Evolutionary conservation across 257 asterid species (phyloP), one percentile per base, ranked within the genome.

Genomic region (Scutellaria barbata): DNA sequence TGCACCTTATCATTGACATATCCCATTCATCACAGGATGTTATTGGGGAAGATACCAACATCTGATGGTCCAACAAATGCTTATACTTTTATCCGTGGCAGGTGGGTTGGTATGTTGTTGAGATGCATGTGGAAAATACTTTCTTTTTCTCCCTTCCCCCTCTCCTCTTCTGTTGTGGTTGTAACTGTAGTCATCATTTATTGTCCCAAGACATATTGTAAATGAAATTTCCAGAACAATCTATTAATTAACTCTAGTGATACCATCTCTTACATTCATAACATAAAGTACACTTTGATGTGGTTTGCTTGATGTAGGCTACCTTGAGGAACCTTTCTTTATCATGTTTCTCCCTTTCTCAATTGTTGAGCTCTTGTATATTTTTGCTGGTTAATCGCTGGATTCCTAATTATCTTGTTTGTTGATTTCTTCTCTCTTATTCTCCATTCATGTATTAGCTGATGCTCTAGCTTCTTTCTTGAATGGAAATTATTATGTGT

Each of bases 41-140:
- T 87, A 83, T 87, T 88, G 97, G 97, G 98, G 89, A 86, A 85
- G 95, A 90, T 90, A 80, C 89, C 90, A 69, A 88, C 97, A 79
- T 76, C 88, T 78, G 89, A 84, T 79, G 98, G 96, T 80, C 86
- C 96, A 76, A 86, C 83, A 79, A 87, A 89, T 80, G 97, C 85
- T 79, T 90, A 78, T 87, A 90, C 94, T 86, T 78, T 86, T 77
- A 82, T 86, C 74, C 95, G 59, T 87, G 84, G 94, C 91, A 93
- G 98, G 97, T 90, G 89, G 92, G 96, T 87, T 86, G 88, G 88
- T 81, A 81, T 81, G 83, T 83, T 60, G 77, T 81, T 79, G n/a
- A 71, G 80, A 78, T 84, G 83, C 80, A 76, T 78, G 80, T 73
- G 76, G 78, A 70, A 66, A 72, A 48, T 61, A 66, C 71, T n/a